phyloP scores from a whole-genome alignment of 1,284 basidiomycete species.

The Fomitopsis pinicola region DNA sequence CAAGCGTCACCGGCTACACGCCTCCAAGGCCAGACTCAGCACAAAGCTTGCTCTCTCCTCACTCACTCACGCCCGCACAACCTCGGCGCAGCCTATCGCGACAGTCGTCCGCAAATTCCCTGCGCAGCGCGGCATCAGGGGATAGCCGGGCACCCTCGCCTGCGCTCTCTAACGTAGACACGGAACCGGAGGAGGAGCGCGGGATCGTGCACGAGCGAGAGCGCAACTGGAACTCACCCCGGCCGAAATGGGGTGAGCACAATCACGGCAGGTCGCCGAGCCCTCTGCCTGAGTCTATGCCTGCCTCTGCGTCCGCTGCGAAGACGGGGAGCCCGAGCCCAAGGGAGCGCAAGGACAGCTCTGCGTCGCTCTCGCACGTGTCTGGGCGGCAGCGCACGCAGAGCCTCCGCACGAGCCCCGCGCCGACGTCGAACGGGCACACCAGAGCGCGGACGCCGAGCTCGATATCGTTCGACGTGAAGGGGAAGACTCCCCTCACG shows the following conservation, averaged over 20 bases:
- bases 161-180: slow-evolving; percentile 4
- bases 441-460: not conserved
- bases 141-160: slow-evolving; percentile 4
- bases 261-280: slow-evolving; percentile 12
- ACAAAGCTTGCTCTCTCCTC: slow-evolving; percentile 16
- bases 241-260: slow-evolving; percentile 40
- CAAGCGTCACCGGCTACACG: slow-evolving; percentile 10
- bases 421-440: not conserved
- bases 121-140: slow-evolving; percentile 17
- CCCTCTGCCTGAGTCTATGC: slow-evolving; percentile 10
- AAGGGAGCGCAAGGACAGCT: not conserved
- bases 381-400: not conserved
- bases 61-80: not conserved
- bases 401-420: not conserved
- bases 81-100: slow-evolving; percentile 13
- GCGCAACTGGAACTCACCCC: slow-evolving; percentile 58
- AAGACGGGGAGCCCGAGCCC: not conserved
- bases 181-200: slow-evolving; percentile 28
- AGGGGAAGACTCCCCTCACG: slow-evolving; percentile 5
- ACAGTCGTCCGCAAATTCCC: slow-evolving; percentile 17
- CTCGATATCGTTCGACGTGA: not conserved
- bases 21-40: slow-evolving; percentile 25
- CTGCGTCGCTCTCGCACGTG: not conserved
- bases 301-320: not conserved
- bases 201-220: slow-evolving; percentile 40